Percentiles rank a stretch among this genome's conserved stretches.
These are phyloP conservation scores for Neolentinus lepideus DNA, from an alignment of 1,284 basidiomycete genomes.

Conservation along the genomic window DNA sequence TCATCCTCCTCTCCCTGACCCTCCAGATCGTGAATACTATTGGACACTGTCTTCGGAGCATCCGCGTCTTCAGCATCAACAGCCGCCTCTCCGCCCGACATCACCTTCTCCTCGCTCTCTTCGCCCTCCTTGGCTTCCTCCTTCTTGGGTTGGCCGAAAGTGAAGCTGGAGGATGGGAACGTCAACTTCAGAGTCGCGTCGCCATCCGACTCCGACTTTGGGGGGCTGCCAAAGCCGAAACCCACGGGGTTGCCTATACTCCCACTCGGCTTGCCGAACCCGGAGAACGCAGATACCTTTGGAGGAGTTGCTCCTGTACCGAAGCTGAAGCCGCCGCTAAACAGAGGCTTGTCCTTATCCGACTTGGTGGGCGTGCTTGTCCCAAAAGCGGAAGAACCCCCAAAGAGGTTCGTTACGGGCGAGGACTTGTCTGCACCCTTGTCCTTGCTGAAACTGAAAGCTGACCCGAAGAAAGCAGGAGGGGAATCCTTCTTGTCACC, in stretches of 20 bases:
- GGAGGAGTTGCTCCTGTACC: background rate
- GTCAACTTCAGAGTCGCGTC: constrained; percentile 15
- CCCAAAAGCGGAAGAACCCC: background rate
- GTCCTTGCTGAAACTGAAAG: background rate
- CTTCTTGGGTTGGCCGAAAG: background rate
- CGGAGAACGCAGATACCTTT: constrained; percentile 2
- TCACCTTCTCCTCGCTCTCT: constrained; percentile 5
- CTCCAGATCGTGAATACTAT: constrained; percentile 50
- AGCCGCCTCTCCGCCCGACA: constrained; percentile 22
- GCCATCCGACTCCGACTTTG: constrained; percentile 18
- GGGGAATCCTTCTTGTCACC: background rate
- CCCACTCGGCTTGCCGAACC: constrained; percentile 14
- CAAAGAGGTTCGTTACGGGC: background rate
- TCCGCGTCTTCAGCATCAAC: constrained; percentile 27
- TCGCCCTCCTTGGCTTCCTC: background rate
- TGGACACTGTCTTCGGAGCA: background rate
- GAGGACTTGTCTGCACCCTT: background rate
- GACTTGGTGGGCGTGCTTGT: background rate
- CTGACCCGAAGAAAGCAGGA: background rate
- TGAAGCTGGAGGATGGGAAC: background rate
- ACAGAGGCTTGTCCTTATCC: background rate
- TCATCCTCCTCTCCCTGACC: constrained; percentile 83
- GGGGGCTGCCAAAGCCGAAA: constrained; percentile 42
- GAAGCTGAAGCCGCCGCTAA: background rate
- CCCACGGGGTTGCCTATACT: constrained; percentile 54